Conservation (phyloP, 441 rosid genomes). For the Populus hybrid region DNA sequence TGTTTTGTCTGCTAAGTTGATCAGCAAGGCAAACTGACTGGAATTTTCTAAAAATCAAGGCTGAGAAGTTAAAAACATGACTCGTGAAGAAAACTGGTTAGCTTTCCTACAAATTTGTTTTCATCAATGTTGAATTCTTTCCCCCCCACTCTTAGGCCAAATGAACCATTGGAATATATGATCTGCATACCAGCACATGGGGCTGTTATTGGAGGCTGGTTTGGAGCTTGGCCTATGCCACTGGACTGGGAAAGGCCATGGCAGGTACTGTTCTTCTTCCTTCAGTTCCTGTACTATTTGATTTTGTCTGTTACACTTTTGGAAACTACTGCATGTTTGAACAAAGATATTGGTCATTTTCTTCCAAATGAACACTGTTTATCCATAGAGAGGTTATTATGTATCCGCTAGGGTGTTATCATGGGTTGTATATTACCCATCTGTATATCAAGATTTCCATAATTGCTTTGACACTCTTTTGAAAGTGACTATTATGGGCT, state of each 20-base stretch:
- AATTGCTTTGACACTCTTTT: not conserved
- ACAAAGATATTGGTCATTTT: not conserved
- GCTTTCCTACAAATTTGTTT: not conserved
- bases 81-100: not conserved
- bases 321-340: not conserved
- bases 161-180: conserved; percentile 48
- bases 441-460: not conserved
- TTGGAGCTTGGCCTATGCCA: conserved; percentile 99
- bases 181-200: conserved; percentile 72
- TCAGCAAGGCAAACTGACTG: not conserved
- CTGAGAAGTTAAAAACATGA: not conserved
- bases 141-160: conserved; percentile 35
- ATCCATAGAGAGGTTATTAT: not conserved
- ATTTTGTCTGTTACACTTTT: not conserved
- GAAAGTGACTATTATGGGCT: not conserved
- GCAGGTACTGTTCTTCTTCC: conserved; percentile 47
- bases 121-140: conserved; percentile 21
- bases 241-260: conserved; percentile 99
- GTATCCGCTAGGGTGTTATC: not conserved
- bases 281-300: not conserved
- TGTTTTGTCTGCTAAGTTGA: not conserved
- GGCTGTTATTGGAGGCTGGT: conserved; percentile 84
- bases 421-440: not conserved
- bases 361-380: not conserved
- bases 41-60: not conserved